Percentiles rank a stretch among this genome's conserved stretches.
Evolutionary conservation across 176 grass and related monocot genomes (phyloP).

Genomic region (Musa beccarii): DNA sequence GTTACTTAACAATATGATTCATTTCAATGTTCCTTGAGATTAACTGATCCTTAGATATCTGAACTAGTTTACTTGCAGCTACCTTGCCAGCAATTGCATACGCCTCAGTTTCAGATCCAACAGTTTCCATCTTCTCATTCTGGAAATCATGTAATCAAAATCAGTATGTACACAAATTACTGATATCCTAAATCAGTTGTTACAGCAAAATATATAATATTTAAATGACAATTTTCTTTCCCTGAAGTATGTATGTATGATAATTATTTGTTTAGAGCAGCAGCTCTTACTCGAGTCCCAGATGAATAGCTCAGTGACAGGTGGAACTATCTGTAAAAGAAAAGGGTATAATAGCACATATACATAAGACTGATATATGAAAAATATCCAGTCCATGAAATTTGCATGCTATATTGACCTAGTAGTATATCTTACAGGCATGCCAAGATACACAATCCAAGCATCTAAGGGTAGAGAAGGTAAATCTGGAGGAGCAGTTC

Average conservation of each 20-base stretch:
- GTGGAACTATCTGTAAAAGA: slow-evolving; percentile 31
- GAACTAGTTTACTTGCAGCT: slow-evolving; percentile 38
- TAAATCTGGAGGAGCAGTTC: slow-evolving; percentile 75
- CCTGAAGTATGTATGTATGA: not conserved
- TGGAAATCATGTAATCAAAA: slow-evolving; percentile 6
- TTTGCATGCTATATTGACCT: not conserved
- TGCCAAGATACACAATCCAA: slow-evolving; percentile 70
- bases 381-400: not conserved
- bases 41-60: not conserved
- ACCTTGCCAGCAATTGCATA: slow-evolving; percentile 72
- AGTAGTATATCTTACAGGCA: slow-evolving; percentile 49
- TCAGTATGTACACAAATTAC: not conserved
- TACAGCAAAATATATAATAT: not conserved
- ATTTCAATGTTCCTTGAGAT: not conserved
- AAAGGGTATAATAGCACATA: not conserved
- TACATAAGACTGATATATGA: slow-evolving; percentile 16
- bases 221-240: not conserved
- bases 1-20: not conserved
- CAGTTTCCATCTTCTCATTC: slow-evolving; percentile 67
- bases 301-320: slow-evolving; percentile 75
- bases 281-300: slow-evolving; percentile 45
- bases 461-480: slow-evolving; percentile 75
- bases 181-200: not conserved
- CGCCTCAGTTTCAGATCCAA: slow-evolving; percentile 68
- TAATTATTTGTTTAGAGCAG: slow-evolving; percentile 1